Evolutionary conservation across 441 rosid genomes (phyloP), one percentile per base, ranked within the genome.

Genomic region (Flueggea neowawraea): DNA sequence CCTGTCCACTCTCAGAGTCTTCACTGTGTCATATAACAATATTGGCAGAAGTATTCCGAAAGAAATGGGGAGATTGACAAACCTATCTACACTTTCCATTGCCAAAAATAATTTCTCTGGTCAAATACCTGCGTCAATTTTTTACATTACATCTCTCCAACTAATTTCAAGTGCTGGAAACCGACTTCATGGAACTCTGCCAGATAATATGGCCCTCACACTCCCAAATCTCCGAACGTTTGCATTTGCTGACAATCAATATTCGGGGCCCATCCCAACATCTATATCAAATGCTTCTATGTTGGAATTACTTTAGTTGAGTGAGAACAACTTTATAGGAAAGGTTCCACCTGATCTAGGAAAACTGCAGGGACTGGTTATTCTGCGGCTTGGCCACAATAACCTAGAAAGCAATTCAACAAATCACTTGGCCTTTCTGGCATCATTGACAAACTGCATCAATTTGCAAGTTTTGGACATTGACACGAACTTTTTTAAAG

Each of bases 1-100:
- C 53, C 31, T 54, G 10, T 36, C 72, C 8, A 63, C 58, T n/a
- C 57, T 73, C 4, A 6, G 31, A 1, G 1, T 0, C 7, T 3
- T 67, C 31, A 45, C 47, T 5, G 11, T 41, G 2, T 4, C 47
- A 6, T 12, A 2, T 1, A 72, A 72, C 58, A 2, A 12, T n/a
- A 47, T 72, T 0, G 39, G 11, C 14, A 69, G 69, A 8, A 54
- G 10, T 13, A 50, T 67, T 33, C 76, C 72, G 4, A 47, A 31
- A 6, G 8, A 31, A 10, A 43, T 66, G 0, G 55, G 54, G 2
- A 15, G 31, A n/a, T 53, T 53, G 31, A 41, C 54, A n/a, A 44
- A 54, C 31, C 31, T 53, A 41, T 48, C 32, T 44, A 16, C 3
- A 17, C 33, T 66, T 15, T 16, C 33, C 11, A 2, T 59, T 39